Evolutionary conservation across 257 asterid genomes (phyloP), one percentile per base, ranked within the genome.

Genomic region (Avicennia marina): DNA sequence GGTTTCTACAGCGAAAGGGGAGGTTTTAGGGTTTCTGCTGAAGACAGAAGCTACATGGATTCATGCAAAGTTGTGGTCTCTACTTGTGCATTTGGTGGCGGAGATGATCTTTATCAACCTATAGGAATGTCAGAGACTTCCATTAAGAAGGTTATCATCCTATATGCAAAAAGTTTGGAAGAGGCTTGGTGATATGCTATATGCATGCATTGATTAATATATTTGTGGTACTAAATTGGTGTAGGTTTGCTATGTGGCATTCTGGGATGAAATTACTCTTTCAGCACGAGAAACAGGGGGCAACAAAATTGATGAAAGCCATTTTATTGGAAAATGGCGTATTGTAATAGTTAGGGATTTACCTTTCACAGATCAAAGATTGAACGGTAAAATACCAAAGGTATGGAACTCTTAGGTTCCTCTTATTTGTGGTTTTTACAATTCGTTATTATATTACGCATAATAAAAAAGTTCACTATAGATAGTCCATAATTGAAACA

Each of bases 61-160:
- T 68, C 87, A 18, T 93, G 99, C 74, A 71, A 84, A 72, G 86
- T 71, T 42, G 99, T 84, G 72, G 97, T 93, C 65, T 93, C 97
- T 9, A 93, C 99, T 11, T 93, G 99, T 79, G 94, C 99, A 65
- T 93, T 93, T 80, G 99, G 99, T 55, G 99, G 99, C 57, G 99
- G 99, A 55, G 99, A 93, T 72, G 85, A 89, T 79, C 96, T 89
- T 24, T 93, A 93, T 77, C 96, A 93, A 80, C 99, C 99, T 40
- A 89, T 93, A 64, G 97, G 61, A 17, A 55, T 55, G 61, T 27
- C 61, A 3, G 13, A 34, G 29, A 10, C 27, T 2, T 55, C 61
- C 0, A 42, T 32, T 32, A 7, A 55, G 47, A 42, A 56, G 71
- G 54, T 67, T 15, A 11, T 25, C 40, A 15, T 25, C 29, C 4